Evolutionary conservation across 768 basidiomycete species (phyloP).

Genomic region (Gymnopilus junonius): DNA sequence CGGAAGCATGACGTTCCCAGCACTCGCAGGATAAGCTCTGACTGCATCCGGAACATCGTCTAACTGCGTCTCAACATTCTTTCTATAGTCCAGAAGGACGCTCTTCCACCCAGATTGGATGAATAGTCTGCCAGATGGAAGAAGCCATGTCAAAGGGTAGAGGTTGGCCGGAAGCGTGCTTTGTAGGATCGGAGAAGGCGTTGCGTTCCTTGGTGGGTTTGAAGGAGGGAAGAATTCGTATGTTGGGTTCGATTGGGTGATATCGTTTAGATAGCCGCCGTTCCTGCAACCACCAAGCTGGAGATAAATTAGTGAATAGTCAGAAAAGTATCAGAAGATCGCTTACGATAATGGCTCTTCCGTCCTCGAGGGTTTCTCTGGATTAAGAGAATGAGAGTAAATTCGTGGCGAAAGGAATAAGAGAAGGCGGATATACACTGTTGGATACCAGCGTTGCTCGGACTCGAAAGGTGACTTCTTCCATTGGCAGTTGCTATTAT

Average conservation of each 20-base stretch:
- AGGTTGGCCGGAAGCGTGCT: slow-evolving; percentile 75
- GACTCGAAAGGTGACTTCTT: slow-evolving; percentile 41
- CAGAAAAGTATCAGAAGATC: neutral
- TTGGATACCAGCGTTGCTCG: slow-evolving; percentile 77
- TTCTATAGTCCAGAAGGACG: slow-evolving; percentile 64
- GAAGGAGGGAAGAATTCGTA: slow-evolving; percentile 78
- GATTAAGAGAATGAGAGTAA: neutral
- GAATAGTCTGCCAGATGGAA: slow-evolving; percentile 65
- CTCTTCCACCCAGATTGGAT: slow-evolving; percentile 67
- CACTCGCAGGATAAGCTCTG: slow-evolving; percentile 76
- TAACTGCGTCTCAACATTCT: slow-evolving; percentile 57
- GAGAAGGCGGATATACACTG: slow-evolving; percentile 46
- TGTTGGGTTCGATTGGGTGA: slow-evolving; percentile 71
- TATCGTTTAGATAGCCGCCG: slow-evolving; percentile 77
- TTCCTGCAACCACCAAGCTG: slow-evolving; percentile 61
- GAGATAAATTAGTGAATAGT: neutral
- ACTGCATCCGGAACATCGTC: slow-evolving; percentile 69
- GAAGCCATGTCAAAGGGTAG: slow-evolving; percentile 73
- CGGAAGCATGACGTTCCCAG: slow-evolving; percentile 76
- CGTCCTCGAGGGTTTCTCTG: slow-evolving; percentile 68
- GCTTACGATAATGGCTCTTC: slow-evolving; percentile 61
- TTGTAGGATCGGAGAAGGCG: slow-evolving; percentile 61
- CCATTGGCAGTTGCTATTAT: slow-evolving; percentile 64
- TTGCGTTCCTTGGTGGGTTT: slow-evolving; percentile 46
- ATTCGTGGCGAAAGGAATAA: neutral